A percentile compares a stretch with the other conserved stretches of the same genome.
Evolutionary conservation across 2,329 filamentous ascomycete species (phyloP).

Genomic region (Bipolaris cookei): DNA sequence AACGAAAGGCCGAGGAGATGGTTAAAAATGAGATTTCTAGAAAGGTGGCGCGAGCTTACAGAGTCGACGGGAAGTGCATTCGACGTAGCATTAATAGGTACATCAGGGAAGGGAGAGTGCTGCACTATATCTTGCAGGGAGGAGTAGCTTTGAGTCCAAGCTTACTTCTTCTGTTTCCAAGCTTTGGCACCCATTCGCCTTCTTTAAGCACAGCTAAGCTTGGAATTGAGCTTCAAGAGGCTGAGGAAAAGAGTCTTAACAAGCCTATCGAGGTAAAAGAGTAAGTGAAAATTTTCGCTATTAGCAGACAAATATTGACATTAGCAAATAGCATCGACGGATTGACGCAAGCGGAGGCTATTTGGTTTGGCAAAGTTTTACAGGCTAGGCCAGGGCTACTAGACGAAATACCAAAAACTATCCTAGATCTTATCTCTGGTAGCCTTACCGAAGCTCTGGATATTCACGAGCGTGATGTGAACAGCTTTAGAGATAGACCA

Average conservation of each 20-base stretch:
- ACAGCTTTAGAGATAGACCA: slow-evolving; percentile 7
- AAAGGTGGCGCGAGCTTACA: background rate
- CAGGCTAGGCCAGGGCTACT: slow-evolving; percentile 14
- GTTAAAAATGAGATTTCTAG: slow-evolving; percentile 12
- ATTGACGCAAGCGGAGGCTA: slow-evolving; percentile 2
- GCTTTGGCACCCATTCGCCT: background rate
- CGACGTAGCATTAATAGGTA: slow-evolving; percentile 7
- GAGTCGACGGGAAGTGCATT: background rate
- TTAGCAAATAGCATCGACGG: slow-evolving; percentile 12
- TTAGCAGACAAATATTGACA: background rate
- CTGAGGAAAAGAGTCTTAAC: slow-evolving; percentile 9
- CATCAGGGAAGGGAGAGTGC: slow-evolving; percentile 8
- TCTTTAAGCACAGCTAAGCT: slow-evolving; percentile 5
- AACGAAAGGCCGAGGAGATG: background rate
- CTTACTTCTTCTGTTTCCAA: slow-evolving; percentile 12
- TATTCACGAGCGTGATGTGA: slow-evolving; percentile 5
- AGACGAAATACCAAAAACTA: slow-evolving; percentile 2
- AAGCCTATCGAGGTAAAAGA: slow-evolving; percentile 16
- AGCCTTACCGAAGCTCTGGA: slow-evolving; percentile 5
- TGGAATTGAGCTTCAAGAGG: slow-evolving; percentile 2
- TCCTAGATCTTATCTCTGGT: slow-evolving; percentile 8
- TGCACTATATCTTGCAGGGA: slow-evolving; percentile 9
- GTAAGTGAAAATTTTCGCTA: slow-evolving; percentile 8
- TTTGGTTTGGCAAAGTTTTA: slow-evolving; percentile 12
- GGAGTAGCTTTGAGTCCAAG: background rate